Evolutionary conservation across 225 moss, liverwort and hornwort species (phyloP), one percentile per base, ranked within the genome.

Genomic region (Antitrichia curtipendula): DNA sequence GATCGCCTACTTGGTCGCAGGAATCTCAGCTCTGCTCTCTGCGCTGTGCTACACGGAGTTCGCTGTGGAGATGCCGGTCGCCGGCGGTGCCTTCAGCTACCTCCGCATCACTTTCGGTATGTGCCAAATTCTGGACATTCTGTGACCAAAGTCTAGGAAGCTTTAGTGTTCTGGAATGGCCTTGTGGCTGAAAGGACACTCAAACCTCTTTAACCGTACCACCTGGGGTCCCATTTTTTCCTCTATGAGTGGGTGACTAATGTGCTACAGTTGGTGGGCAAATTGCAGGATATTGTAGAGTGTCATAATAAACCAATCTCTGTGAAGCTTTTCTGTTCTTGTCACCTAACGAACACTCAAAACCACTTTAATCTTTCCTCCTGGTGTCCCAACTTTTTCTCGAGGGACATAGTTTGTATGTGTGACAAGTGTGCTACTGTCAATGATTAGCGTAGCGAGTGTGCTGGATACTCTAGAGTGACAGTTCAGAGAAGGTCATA

Each of bases 1-100:
- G 88, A 58, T 98, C 74, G 92, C 97, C 19, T 98, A 98, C 83
- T 90, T 98, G 52, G 85, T 98, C 34, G 98, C 98, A 63, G 97
- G 98, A 80, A 41, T 96, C 43, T 96, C 98, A 12, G 97, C 98
- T 75, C 91, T 98, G 32, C 93, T 97, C 9, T 98, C 98, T 18
- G 97, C 98, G 41, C 90, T 97, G 47, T 98, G 98, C 87, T 98
- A 98, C 90, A 95, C 97, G 17, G 98, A 98, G 72, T 98, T 98
- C 81, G 96, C 98, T 5, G 96, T 96, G 27, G 98, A 98, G 91
- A 87, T 98, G 95, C 98, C 98, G 21, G 93, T 95, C 25, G 98
- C 98, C 43, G 98, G 98, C 80, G 98, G 98, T 38, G 98, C 98
- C 45, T 97, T 96, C 92, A 98, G 96, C 86, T 98, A 98, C 90